Percentiles rank a stretch among this genome's conserved stretches.
Evolutionary conservation across 2,329 filamentous ascomycete genomes (phyloP).

Genomic region (Gremmenia infestans): DNA sequence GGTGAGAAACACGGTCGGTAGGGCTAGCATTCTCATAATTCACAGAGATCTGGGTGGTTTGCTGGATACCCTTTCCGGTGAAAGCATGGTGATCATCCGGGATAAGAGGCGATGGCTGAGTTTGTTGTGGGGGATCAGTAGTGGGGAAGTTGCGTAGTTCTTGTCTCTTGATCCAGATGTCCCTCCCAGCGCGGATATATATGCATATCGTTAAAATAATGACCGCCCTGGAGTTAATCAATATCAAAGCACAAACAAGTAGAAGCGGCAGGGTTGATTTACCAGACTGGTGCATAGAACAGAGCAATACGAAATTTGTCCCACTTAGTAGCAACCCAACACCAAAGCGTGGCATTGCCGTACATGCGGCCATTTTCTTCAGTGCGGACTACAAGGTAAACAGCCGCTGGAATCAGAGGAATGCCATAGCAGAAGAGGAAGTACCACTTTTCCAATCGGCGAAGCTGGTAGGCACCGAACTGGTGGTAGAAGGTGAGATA

Average conservation of each 20-base stretch:
- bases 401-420: constrained; percentile 63
- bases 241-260: constrained; percentile 2
- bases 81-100: constrained; percentile 37
- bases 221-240: constrained; percentile 43
- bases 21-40: constrained; percentile 33
- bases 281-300: constrained; percentile 73
- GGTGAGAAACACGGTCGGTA: background rate
- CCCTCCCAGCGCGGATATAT: constrained; percentile 60
- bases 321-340: constrained; percentile 66
- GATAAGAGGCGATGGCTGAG: constrained; percentile 35
- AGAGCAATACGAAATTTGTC: constrained; percentile 67
- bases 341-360: constrained; percentile 74
- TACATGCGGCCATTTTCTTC: constrained; percentile 56
- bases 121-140: constrained; percentile 29
- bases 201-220: constrained; percentile 59
- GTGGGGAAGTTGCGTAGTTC: constrained; percentile 49
- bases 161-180: constrained; percentile 63
- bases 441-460: constrained; percentile 66
- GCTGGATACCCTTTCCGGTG: constrained; percentile 32
- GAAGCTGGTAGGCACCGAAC: constrained; percentile 60
- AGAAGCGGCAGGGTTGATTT: constrained; percentile 20
- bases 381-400: constrained; percentile 60
- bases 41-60: constrained; percentile 63
- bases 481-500: constrained; percentile 76
- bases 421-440: constrained; percentile 66